Evolutionary conservation across 2,329 filamentous ascomycete species (phyloP), one percentile per base, ranked within the genome.

Genomic region (Davidsoniella virescens): DNA sequence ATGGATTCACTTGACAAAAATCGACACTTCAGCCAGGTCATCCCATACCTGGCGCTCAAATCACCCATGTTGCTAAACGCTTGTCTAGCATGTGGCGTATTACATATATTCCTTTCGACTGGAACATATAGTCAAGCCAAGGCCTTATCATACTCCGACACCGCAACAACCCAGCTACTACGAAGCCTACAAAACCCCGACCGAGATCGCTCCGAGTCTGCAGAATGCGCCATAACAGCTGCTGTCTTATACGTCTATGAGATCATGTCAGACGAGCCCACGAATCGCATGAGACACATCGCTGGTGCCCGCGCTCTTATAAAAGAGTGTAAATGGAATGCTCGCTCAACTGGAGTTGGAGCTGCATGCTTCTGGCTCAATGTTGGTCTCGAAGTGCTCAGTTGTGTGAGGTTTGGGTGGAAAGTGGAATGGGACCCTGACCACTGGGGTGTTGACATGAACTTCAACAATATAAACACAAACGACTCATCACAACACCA

Each of bases 311-410:
- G 87, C 49, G 86, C 86, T 1, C 69, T 94, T 46, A 88, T 95
- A 58, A 85, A 87, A 54, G 87, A 94, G 60, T 94, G 87, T 59
- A 78, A 80, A 4, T 95, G 90, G 90, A 82, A 86, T 58, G 86
- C 86, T 0, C 77, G 72, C 54, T 84, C 84, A 36, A 75, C 72
- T 1, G 87, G 88, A 0, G 77, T 94, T 17, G 88, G 87, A 1
- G 77, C 80, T 0, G 87, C 88, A 1, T 95, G 88, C 63, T 95
- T 95, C 65, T 95, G 90, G 88, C 70, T 95, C 37, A 94, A 93
- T 58, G 80, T 94, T 14, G 83, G 82, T 14, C 83, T 94, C 73
- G 90, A 96, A 62, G 70, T 95, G n/a, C 70, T 95, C 25, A 86
- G 79, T 55, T 94, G 87, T 62, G 69, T 95, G 14, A 82, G 86